A percentile compares a stretch with the other conserved stretches of the same genome.
Evolutionary conservation across 331 rosid genomes (phyloP).

Genomic region (Stylosanthes scabra): DNA sequence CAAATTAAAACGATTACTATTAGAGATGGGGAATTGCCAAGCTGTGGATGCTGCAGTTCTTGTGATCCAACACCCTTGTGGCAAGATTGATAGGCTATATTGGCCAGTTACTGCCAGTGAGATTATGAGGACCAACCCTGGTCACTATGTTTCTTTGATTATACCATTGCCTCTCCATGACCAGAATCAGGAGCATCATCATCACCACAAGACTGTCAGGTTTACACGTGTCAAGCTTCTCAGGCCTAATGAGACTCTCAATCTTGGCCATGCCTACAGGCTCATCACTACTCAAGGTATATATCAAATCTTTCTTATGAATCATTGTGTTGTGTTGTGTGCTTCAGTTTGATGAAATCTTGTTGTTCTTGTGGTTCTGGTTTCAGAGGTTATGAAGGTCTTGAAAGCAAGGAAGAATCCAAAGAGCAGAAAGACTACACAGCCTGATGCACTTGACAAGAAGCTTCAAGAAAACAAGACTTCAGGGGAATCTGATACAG

Average conservation of each 20-base stretch:
- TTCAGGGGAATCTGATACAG: slow-evolving; percentile 50
- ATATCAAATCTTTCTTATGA: background rate
- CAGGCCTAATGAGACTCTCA: slow-evolving; percentile 83
- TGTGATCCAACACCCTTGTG: slow-evolving; percentile 93
- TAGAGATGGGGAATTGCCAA: slow-evolving; percentile 91
- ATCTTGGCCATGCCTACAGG: slow-evolving; percentile 97
- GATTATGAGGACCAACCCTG: slow-evolving; percentile 89
- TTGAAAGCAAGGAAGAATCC: slow-evolving; percentile 83
- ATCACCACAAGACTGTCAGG: slow-evolving; percentile 62
- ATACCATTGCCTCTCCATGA: slow-evolving; percentile 76
- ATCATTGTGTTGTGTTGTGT: too few relatives aligned
- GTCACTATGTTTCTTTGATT: slow-evolving; percentile 93
- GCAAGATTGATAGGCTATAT: slow-evolving; percentile 86
- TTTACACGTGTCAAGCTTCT: slow-evolving; percentile 95
- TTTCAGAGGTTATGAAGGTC: slow-evolving; percentile 88
- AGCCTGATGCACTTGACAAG: slow-evolving; percentile 52
- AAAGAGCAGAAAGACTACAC: slow-evolving; percentile 72
- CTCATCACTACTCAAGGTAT: slow-evolving; percentile 89
- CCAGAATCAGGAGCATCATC: slow-evolving; percentile 36
- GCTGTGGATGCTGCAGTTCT: slow-evolving; percentile 99
- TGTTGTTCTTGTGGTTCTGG: slow-evolving; percentile 34
- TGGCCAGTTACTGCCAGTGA: slow-evolving; percentile 81
- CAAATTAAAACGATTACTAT: background rate
- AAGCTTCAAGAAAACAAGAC: too few relatives aligned
- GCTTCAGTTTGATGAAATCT: too few relatives aligned